A percentile compares a stretch with the other conserved stretches of the same genome.
These are phyloP conservation scores for Ramaria sp. DNA, from an alignment of 768 basidiomycete genomes.

Conservation along the genomic window DNA sequence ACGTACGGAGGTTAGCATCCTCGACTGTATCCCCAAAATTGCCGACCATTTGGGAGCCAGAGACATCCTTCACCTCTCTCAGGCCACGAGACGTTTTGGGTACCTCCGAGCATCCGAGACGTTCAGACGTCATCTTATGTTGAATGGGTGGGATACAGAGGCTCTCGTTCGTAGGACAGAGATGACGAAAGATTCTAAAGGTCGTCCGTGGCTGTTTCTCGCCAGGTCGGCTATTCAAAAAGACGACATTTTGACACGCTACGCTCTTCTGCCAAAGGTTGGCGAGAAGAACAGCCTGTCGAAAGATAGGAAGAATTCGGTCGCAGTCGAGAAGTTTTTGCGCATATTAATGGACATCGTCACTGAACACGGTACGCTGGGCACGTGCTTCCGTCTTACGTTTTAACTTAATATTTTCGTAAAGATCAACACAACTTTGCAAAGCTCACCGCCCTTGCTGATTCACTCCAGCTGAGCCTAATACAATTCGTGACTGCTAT, in stretches of 20 bases:
- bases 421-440: not conserved
- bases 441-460: not conserved
- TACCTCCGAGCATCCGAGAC: not conserved
- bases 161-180: conserved; percentile 1
- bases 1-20: not conserved
- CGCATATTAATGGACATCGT: not conserved
- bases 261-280: not conserved
- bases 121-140: not conserved
- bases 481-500: conserved; percentile 3
- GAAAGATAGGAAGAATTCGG: not conserved
- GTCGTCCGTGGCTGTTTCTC: not conserved
- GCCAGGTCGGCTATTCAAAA: conserved; percentile 1
- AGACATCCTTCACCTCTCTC: not conserved
- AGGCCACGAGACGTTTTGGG: not conserved
- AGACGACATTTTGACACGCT: not conserved
- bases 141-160: conserved; percentile 2
- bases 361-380: conserved; percentile 5
- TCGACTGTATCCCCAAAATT: not conserved
- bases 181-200: not conserved
- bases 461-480: not conserved
- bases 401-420: not conserved
- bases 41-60: not conserved
- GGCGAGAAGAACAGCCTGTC: not conserved
- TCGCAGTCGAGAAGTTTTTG: not conserved
- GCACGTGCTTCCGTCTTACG: not conserved